Base-by-base conservation (phyloP, 768 basidiomycete genomes). In the Lyophyllum atratum region DNA sequence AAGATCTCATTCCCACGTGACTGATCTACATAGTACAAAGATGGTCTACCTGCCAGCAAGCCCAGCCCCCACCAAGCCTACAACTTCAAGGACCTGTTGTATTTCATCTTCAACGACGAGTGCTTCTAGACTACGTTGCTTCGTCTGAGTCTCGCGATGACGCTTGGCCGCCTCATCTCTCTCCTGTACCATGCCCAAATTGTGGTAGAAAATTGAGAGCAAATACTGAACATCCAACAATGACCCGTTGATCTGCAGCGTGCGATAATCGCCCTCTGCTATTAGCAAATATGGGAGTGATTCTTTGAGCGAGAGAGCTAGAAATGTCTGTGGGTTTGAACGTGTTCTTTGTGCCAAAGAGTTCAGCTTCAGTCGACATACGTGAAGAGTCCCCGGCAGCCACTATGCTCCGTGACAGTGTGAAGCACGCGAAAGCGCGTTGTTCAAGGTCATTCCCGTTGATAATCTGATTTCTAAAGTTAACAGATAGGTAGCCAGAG, bases 371-470 rank as follows among this genome's bases (percentile, higher is more conserved):
- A 12, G 15, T 39, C 34, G 14, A 60, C 78, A 31, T 66, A 85
- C 88, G 68, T 56, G 68, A 73, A 9, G 76, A 71, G 48, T 77
- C 76, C 17, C 73, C 81, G 11, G 84, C 78, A 1, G 83, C 85
- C 31, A 94, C 80, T 42, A 89, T 84, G 64, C 90, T 90, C 55
- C 92, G 82, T 6, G 89, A 89, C 47, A 90, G 69, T 2, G 83
- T 87, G 67, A 89, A 85, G 64, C 85, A 90, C 37, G 85, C 88
- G 49, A 89, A 80, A 14, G 86, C 92, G 47, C 90, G 82, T 55
- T 86, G 87, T 66, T 94, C 92, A 14, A 88, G 64, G 60, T 93
- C 90, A 49, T 84, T 79, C 4, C 89, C 92, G 50, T 74, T 74
- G 44, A 92, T 84, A 33, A 93, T 72, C 90, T 92, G 59, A 2